A percentile compares a stretch with the other conserved stretches of the same genome.
Conservation (phyloP, 2,329 filamentous ascomycete genomes). For the Microdochium paspali region DNA sequence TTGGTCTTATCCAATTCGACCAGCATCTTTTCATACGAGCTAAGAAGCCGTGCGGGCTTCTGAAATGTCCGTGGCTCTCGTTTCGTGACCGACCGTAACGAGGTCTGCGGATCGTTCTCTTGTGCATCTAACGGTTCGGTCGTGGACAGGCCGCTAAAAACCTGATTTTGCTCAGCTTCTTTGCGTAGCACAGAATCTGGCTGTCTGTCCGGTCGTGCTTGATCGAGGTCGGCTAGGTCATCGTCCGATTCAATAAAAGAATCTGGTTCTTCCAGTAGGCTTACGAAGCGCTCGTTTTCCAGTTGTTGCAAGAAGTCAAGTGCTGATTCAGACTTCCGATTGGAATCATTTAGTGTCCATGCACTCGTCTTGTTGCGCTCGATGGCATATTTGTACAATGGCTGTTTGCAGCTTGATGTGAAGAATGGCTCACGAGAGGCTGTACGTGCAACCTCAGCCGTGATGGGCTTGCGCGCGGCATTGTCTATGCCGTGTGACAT, state of each 20-base stretch:
- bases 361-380: constrained; percentile 18
- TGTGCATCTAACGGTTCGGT: neutral
- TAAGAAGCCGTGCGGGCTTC: neutral
- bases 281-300: constrained; percentile 10
- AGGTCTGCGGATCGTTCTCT: neutral
- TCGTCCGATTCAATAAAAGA: too few relatives aligned
- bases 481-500: neutral
- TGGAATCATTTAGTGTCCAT: constrained; percentile 15
- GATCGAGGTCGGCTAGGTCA: too few relatives aligned
- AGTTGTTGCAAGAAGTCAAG: constrained; percentile 9
- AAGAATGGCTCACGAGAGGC: constrained; percentile 22
- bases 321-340: constrained; percentile 10
- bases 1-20: neutral
- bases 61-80: neutral
- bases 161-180: neutral
- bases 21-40: neutral
- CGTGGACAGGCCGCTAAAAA: neutral
- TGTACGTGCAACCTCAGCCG: neutral
- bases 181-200: neutral
- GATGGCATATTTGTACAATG: constrained; percentile 16
- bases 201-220: too few relatives aligned
- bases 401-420: constrained; percentile 17
- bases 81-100: neutral
- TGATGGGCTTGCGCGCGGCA: neutral
- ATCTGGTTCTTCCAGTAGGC: constrained; percentile 4